Evolutionary conservation across 352 stramenopile genomes (phyloP).

Genomic region (Phytophthora uliginosa): DNA sequence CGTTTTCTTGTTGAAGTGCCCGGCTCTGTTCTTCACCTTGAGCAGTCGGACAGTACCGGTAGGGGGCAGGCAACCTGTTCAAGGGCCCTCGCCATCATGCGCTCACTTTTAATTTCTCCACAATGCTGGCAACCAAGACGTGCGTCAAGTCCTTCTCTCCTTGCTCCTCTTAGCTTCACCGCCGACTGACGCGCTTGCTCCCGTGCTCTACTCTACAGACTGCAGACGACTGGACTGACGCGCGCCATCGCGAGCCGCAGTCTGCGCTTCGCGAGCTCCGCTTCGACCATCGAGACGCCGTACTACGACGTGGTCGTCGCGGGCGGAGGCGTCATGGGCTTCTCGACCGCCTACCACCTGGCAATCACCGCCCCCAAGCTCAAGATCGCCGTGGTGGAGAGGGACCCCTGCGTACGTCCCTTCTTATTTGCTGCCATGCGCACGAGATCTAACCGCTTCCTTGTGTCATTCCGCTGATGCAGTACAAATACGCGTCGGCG

Average conservation of each 20-base stretch:
- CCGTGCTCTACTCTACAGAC: slow-evolving; percentile 18
- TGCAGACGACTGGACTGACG: slow-evolving; percentile 29
- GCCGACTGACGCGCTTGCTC: slow-evolving; percentile 11
- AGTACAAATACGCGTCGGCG: slow-evolving; percentile 89
- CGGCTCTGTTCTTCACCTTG: slow-evolving; percentile 9
- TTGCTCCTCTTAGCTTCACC: background rate
- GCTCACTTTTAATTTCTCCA: slow-evolving; percentile 42
- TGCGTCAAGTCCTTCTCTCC: slow-evolving; percentile 12
- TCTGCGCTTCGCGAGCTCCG: slow-evolving; percentile 38
- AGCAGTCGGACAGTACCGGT: background rate
- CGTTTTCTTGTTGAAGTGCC: slow-evolving; percentile 9
- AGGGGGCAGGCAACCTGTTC: too few species aligned
- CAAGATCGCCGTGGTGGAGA: slow-evolving; percentile 82
- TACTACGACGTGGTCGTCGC: slow-evolving; percentile 87
- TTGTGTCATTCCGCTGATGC: slow-evolving; percentile 9
- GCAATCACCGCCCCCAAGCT: slow-evolving; percentile 72
- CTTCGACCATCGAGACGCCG: slow-evolving; percentile 31
- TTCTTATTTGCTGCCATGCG: background rate
- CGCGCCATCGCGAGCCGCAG: slow-evolving; percentile 16
- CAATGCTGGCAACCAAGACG: slow-evolving; percentile 53
- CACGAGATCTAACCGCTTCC: slow-evolving; percentile 10
- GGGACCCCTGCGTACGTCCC: slow-evolving; percentile 64
- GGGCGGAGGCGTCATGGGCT: slow-evolving; percentile 87
- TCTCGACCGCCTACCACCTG: slow-evolving; percentile 89
- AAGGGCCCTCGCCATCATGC: background rate